Evolutionary conservation across 805 yeast species (phyloP).

Genomic region (Suhomyces sp.): DNA sequence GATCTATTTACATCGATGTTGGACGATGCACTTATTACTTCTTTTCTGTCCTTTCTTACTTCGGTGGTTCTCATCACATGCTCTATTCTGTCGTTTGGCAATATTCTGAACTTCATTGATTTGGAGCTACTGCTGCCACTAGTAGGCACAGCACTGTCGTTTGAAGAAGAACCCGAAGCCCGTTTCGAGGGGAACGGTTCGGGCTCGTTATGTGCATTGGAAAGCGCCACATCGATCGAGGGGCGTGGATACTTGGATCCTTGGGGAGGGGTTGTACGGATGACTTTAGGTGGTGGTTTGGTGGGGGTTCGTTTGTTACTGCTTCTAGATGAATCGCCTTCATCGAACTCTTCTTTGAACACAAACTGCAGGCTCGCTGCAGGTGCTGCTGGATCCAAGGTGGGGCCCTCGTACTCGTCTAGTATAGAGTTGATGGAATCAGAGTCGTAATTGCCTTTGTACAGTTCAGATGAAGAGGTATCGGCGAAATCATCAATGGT

Average conservation of each 20-base stretch:
- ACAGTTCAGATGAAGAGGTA: conserved; percentile 20
- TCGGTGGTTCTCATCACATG: conserved; percentile 8
- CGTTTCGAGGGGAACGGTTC: conserved; percentile 6
- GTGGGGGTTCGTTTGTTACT: conserved; percentile 4
- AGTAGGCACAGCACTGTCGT: conserved; percentile 1
- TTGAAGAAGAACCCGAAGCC: conserved; percentile 5
- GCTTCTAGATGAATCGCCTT: conserved; percentile 2
- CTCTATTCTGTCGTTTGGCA: conserved; percentile 11
- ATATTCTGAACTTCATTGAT: conserved; percentile 10
- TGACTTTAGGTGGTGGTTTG: conserved; percentile 1
- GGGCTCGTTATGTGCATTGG: conserved; percentile 1
- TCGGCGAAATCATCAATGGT: conserved; percentile 40
- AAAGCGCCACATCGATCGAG: conserved; percentile 11
- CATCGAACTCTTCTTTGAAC: conserved; percentile 31
- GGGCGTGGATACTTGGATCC: conserved; percentile 1
- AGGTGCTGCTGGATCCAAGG: conserved; percentile 4
- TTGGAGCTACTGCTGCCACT: conserved; percentile 8
- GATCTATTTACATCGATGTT: conserved; percentile 15
- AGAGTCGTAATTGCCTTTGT: conserved; percentile 13
- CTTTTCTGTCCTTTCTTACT: conserved; percentile 7
- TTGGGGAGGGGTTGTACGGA: conserved; percentile 1
- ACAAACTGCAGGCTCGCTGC: conserved; percentile 15
- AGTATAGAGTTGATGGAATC: conserved; percentile 32
- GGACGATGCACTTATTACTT: conserved; percentile 17
- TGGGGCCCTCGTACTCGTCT: conserved; percentile 22